phyloP scores from a whole-genome alignment of 2,329 filamentous ascomycete species.

The Thielaviopsis euricoi region DNA sequence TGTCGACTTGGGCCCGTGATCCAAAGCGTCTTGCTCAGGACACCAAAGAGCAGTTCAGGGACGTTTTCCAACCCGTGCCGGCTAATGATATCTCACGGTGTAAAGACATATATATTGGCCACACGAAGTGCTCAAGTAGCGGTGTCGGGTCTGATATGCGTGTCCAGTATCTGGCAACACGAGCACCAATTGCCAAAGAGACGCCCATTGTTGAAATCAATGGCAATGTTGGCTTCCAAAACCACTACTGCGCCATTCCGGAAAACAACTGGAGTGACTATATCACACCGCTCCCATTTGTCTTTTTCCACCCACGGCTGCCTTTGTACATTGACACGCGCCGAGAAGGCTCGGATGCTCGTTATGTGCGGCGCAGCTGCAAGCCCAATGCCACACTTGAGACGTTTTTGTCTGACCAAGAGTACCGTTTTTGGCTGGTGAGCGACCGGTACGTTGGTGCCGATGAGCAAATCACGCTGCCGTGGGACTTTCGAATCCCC shows the following conservation, averaged over 20 bases:
- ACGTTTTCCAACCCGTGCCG: constrained; percentile 49
- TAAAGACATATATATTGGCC: constrained; percentile 32
- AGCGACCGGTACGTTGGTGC: constrained; percentile 59
- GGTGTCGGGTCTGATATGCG: constrained; percentile 37
- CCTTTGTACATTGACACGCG: constrained; percentile 89
- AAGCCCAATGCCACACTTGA: constrained; percentile 77
- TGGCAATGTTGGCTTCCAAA: constrained; percentile 57
- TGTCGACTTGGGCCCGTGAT: constrained; percentile 67
- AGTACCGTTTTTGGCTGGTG: constrained; percentile 85
- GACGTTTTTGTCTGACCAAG: constrained; percentile 62
- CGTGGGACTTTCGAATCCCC: constrained; percentile 50
- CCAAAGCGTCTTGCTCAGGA: constrained; percentile 50
- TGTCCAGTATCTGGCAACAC: constrained; percentile 49
- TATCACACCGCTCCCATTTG: constrained; percentile 51
- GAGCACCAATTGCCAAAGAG: constrained; percentile 37
- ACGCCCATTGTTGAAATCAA: constrained; percentile 55
- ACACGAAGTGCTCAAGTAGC: constrained; percentile 27
- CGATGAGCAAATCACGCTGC: constrained; percentile 45
- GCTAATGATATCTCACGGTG: constrained; percentile 26
- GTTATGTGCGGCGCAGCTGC: constrained; percentile 87
- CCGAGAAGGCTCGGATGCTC: constrained; percentile 67
- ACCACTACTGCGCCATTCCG: constrained; percentile 50
- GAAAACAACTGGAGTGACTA: constrained; percentile 54
- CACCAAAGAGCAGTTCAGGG: constrained; percentile 44
- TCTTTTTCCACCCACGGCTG: constrained; percentile 75